Evolutionary conservation across 345 rosid species (phyloP).

Genomic region (Pistacia integerrima): DNA sequence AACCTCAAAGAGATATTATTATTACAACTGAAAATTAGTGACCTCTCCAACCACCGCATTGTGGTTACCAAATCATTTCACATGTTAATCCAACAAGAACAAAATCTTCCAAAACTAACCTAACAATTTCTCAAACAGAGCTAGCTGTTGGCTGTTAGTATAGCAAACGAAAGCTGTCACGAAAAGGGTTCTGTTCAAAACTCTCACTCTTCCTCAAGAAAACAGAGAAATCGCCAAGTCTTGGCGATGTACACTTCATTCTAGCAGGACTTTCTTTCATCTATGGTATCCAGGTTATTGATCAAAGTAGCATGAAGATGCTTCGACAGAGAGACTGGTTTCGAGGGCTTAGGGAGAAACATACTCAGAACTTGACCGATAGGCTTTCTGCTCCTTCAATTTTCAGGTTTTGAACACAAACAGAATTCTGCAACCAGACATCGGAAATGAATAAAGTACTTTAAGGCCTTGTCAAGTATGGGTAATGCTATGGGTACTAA

Average conservation of each 20-base stretch:
- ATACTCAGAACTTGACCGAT: neutral
- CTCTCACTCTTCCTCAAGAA: neutral
- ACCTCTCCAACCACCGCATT: neutral
- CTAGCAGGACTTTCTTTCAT: neutral
- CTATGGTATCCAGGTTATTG: neutral
- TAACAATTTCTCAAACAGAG: neutral
- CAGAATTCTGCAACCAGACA: conserved; percentile 4
- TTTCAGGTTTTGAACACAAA: neutral
- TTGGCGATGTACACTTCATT: neutral
- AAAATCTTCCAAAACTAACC: neutral
- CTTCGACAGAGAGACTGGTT: neutral
- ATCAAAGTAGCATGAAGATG: neutral
- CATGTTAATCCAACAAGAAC: neutral
- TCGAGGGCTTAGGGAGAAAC: neutral
- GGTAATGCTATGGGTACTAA: too few relatives aligned
- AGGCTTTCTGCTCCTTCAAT: neutral
- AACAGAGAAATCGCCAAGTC: neutral
- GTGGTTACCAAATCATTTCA: neutral
- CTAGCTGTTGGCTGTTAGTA: neutral
- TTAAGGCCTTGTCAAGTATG: neutral
- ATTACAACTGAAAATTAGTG: neutral
- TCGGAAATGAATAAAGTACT: neutral
- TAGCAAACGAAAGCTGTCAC: neutral
- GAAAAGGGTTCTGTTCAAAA: neutral
- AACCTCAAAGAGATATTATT: too few relatives aligned